phyloP scores from a whole-genome alignment of 257 asterid species.

The Nemophila menziesii region DNA sequence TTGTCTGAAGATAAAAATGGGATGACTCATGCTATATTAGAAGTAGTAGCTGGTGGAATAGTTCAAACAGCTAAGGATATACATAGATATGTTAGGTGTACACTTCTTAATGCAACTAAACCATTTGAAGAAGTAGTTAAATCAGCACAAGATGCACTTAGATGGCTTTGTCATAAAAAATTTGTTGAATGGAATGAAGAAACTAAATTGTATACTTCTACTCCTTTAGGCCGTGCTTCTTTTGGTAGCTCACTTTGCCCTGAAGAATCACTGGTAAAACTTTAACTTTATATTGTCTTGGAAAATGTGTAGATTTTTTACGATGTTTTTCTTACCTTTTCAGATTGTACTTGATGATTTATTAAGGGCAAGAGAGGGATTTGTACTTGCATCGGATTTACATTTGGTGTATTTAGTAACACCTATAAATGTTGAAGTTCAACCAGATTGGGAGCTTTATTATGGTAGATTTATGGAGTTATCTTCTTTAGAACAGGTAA shows the following conservation, averaged over 20 bases:
- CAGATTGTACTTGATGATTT: conserved; percentile 96
- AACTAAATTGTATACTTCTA: conserved; percentile 74
- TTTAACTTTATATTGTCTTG: conserved; percentile 10
- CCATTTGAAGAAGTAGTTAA: conserved; percentile 95
- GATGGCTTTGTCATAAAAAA: conserved; percentile 86
- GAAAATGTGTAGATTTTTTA: not conserved
- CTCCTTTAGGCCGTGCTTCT: conserved; percentile 97
- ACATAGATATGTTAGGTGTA: conserved; percentile 90
- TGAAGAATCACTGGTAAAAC: conserved; percentile 85
- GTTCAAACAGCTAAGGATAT: conserved; percentile 93
- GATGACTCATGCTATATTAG: conserved; percentile 96
- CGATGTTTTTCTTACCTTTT: conserved; percentile 8
- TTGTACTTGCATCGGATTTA: conserved; percentile 93
- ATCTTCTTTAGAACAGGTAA: conserved; percentile 81
- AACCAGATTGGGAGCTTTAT: conserved; percentile 94
- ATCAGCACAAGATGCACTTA: conserved; percentile 96
- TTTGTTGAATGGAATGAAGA: conserved; percentile 90
- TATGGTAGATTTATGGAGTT: conserved; percentile 89
- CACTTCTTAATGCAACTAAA: conserved; percentile 88
- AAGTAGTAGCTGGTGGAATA: conserved; percentile 98
- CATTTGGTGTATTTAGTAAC: conserved; percentile 95
- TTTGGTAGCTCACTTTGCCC: conserved; percentile 97
- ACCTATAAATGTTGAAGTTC: conserved; percentile 90
- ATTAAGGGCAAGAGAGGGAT: conserved; percentile 94
- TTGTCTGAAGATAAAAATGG: conserved; percentile 97